These are phyloP conservation scores for Hysterium pulicare DNA, from an alignment of 2,329 filamentous ascomycete species.

Conservation along the genomic window DNA sequence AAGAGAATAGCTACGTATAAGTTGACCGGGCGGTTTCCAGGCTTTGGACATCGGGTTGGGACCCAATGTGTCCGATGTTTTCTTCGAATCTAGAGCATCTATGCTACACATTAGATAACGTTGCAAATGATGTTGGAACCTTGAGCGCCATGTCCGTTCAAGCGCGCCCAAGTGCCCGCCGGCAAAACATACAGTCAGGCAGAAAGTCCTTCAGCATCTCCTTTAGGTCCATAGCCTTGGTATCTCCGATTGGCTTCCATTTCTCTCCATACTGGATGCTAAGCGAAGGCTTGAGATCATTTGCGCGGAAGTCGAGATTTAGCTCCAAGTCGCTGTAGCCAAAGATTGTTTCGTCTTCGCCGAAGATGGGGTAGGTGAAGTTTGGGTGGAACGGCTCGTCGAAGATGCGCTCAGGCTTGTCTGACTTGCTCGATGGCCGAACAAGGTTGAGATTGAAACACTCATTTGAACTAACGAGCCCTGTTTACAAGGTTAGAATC, in stretches of 20 bases:
- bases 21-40: slow-evolving; percentile 72
- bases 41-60: slow-evolving; percentile 18
- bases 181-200: slow-evolving; percentile 57
- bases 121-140: too few species aligned
- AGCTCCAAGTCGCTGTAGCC: slow-evolving; percentile 82
- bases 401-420: slow-evolving; percentile 40
- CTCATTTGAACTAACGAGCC: slow-evolving; percentile 35
- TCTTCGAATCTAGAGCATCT: background rate
- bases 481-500: slow-evolving; percentile 11
- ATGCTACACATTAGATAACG: background rate
- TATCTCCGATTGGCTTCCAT: slow-evolving; percentile 65
- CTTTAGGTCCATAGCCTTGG: slow-evolving; percentile 66
- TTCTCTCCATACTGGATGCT: slow-evolving; percentile 69
- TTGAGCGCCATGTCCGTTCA: background rate
- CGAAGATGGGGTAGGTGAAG: slow-evolving; percentile 90
- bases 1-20: slow-evolving; percentile 61
- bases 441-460: slow-evolving; percentile 37
- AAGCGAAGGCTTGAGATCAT: slow-evolving; percentile 77
- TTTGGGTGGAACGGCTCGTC: slow-evolving; percentile 72
- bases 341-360: slow-evolving; percentile 87
- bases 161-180: background rate
- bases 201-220: slow-evolving; percentile 61
- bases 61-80: background rate
- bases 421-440: slow-evolving; percentile 20
- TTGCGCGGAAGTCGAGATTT: slow-evolving; percentile 64